These are phyloP conservation scores for Staphylotrichum longicolle DNA, from an alignment of 495 filamentous ascomycete genomes.

Conservation along the genomic window DNA sequence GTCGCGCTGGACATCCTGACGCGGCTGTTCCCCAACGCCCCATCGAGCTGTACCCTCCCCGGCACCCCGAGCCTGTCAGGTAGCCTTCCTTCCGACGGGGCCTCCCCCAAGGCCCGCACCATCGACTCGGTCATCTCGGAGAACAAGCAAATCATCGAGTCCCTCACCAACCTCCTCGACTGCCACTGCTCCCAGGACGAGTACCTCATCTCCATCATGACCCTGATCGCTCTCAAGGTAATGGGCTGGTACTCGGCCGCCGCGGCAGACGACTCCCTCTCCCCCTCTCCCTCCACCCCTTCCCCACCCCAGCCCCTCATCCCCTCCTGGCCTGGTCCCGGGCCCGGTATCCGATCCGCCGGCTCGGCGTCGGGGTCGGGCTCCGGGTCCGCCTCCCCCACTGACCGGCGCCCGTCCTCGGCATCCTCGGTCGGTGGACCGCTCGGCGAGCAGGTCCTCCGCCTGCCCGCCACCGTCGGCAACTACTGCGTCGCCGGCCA, in stretches of 20 bases:
- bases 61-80: no score
- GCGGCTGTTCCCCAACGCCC: not conserved
- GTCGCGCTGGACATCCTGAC: not conserved
- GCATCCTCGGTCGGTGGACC: not conserved
- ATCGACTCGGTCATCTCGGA: not conserved
- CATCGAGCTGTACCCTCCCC: not conserved
- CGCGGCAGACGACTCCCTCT: not conserved
- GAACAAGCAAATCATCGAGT: conserved; percentile 16
- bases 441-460: not conserved
- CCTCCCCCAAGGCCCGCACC: not conserved
- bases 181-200: conserved; percentile 14
- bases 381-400: not conserved
- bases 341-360: not conserved
- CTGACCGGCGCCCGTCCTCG: not conserved
- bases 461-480: not conserved
- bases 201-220: conserved; percentile 9
- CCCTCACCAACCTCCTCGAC: conserved; percentile 8
- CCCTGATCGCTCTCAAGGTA: conserved; percentile 16
- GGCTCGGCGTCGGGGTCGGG: not conserved
- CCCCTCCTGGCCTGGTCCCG: no score
- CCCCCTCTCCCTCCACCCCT: not conserved
- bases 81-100: no score
- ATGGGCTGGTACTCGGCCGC: conserved; percentile 13
- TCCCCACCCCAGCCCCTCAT: not conserved
- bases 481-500: not conserved